A percentile compares a stretch with the other conserved stretches of the same genome.
Evolutionary conservation across 805 yeast genomes (phyloP).

Genomic region (Kuraishia molischiana): DNA sequence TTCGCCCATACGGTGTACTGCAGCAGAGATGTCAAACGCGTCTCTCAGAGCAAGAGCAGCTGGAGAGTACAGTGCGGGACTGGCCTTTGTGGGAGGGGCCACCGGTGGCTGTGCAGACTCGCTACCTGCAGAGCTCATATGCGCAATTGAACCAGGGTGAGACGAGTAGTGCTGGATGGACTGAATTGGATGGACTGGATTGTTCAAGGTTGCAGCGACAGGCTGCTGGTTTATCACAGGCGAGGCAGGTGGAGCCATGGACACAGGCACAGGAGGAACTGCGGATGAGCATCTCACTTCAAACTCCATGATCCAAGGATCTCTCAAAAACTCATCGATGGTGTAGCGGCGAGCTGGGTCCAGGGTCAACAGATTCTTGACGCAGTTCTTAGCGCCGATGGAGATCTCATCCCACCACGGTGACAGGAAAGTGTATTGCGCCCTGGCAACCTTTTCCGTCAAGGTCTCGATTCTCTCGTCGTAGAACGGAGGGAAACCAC

Average conservation of each 20-base stretch:
- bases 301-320: slow-evolving; percentile 58
- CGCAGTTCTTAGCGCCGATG: slow-evolving; percentile 58
- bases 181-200: neutral
- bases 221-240: neutral
- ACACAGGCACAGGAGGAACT: neutral
- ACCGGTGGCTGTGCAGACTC: neutral
- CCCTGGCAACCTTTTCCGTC: slow-evolving; percentile 72
- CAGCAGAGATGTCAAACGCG: slow-evolving; percentile 52
- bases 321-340: slow-evolving; percentile 59
- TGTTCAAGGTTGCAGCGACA: neutral
- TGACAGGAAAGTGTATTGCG: slow-evolving; percentile 62
- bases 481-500: slow-evolving; percentile 98
- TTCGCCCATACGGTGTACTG: slow-evolving; percentile 50
- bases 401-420: slow-evolving; percentile 92
- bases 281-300: neutral
- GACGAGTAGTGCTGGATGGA: slow-evolving; percentile 6
- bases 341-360: slow-evolving; percentile 61
- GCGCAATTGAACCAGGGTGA: neutral
- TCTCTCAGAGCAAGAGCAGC: slow-evolving; percentile 51
- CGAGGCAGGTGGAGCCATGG: neutral
- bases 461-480: slow-evolving; percentile 68
- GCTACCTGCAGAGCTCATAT: neutral
- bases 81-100: slow-evolving; percentile 2
- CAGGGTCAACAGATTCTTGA: slow-evolving; percentile 56
- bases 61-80: slow-evolving; percentile 34